Evolutionary conservation across 148 eudicot genomes (phyloP).

Genomic region (Cornus suecica): DNA sequence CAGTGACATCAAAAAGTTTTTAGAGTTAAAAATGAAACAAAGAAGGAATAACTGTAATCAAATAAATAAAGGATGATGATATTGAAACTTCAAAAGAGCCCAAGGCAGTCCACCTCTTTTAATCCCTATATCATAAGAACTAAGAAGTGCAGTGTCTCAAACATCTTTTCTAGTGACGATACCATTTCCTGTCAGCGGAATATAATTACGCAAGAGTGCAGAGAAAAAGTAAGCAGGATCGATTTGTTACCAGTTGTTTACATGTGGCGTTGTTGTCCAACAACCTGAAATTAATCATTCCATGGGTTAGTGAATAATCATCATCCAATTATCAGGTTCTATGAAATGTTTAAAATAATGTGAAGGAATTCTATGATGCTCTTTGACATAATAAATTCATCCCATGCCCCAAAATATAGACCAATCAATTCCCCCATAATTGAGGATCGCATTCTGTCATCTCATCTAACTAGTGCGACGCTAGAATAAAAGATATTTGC

Average conservation of each 20-base stretch:
- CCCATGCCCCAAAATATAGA: no score
- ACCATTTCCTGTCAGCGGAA: no score
- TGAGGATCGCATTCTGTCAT: background rate
- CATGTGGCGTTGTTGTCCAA: slow-evolving; percentile 65
- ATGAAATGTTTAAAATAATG: background rate
- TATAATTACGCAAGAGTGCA: background rate
- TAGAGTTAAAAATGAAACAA: background rate
- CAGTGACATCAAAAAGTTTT: background rate
- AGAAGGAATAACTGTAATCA: no score
- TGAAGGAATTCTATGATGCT: background rate
- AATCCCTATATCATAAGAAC: no score
- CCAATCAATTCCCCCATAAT: no score
- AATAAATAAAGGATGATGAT: no score
- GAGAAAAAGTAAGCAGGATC: background rate
- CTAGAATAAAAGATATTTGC: background rate
- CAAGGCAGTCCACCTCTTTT: no score
- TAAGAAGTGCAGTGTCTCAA: no score
- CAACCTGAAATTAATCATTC: slow-evolving; percentile 60
- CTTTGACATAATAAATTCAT: background rate
- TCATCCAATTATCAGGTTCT: slow-evolving; percentile 3
- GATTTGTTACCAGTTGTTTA: slow-evolving; percentile 47
- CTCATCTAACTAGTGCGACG: background rate
- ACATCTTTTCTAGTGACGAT: no score
- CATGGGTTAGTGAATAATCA: background rate
- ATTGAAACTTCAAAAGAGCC: no score